Base-by-base conservation (phyloP, 768 basidiomycete genomes). In the Suillus spraguei region DNA sequence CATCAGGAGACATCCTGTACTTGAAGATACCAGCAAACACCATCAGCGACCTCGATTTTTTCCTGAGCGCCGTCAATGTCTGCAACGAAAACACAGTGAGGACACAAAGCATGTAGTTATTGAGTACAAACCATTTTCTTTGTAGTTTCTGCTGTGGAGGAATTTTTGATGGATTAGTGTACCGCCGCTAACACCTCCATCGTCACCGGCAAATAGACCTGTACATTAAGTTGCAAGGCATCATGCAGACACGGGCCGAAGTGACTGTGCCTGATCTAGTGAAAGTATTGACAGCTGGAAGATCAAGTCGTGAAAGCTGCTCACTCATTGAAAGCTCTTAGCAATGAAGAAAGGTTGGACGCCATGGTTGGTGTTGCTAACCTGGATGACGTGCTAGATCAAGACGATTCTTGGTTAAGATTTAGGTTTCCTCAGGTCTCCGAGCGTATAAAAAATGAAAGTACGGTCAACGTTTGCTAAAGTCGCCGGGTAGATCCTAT, bases 151-250 rank as follows among this genome's bases (percentile, higher is more conserved):
- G 89, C 84, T 24, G 86, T 86, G 47, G 83, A 78, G 35, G 90
- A 88, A 13, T 80, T 78, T 74, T 97, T 97, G 63, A 87, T 79
- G 63, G 84, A 86, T 62, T 89, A 89, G 68, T 97, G 91, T 17
- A 96, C 85, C 16, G 84, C 87, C 56, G 91, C 90, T 33, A 99
- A 85, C 35, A 90, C 87, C 71, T 95, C 94, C 97, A 99, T 99
- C 24, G 94, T 91, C 44, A 95, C 84, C 39, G 92, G 86, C 58
- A 99, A 83, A 74, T 97, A 92, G 2, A 86, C 85, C 69, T 94
- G 94, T 74, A 99, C 76, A 78, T 97, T 98, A 67, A 91, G 87
- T 69, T 95, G 92, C 69, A 97, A 79, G 2, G 92, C 84, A 68
- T 97, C 93, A 62, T 97, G 90, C 20, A 91, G 91, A 86, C 5